These are phyloP conservation scores for Arthrocladium fulminans DNA, from an alignment of 2,329 filamentous ascomycete species.

Conservation along the genomic window DNA sequence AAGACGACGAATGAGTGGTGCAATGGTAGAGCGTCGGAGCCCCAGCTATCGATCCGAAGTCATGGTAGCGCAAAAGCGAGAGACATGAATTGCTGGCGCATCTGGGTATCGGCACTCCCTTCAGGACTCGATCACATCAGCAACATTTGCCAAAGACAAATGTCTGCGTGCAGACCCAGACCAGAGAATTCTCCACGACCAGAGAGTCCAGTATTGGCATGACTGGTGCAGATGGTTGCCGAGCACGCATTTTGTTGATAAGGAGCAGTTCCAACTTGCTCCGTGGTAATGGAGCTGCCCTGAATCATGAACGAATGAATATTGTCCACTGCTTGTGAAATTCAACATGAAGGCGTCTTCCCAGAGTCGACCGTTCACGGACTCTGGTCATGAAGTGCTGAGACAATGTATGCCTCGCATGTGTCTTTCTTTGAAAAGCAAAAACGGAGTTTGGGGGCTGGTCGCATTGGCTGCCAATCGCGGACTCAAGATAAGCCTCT, in stretches of 20 bases:
- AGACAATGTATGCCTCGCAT: too few relatives aligned
- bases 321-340: too few relatives aligned
- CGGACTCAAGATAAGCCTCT: neutral
- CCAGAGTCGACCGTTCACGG: too few relatives aligned
- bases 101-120: neutral
- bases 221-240: neutral
- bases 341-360: too few relatives aligned
- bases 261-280: too few relatives aligned
- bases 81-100: neutral
- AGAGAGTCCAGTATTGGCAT: neutral
- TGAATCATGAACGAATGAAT: too few relatives aligned
- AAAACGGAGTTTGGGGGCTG: too few relatives aligned
- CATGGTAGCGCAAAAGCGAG: constrained; percentile 5
- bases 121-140: constrained; percentile 4
- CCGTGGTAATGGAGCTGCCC: neutral
- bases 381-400: too few relatives aligned
- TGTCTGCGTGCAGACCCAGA: neutral
- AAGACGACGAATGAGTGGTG: constrained; percentile 1
- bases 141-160: neutral
- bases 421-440: too few relatives aligned
- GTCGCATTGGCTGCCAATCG: neutral
- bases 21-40: neutral
- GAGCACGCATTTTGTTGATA: neutral
- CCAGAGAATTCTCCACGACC: neutral
- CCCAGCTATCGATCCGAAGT: neutral